Percentiles rank a stretch among this genome's conserved stretches.
phyloP scores from a whole-genome alignment of 495 filamentous ascomycete species.

The Ascodesmis nigricans region DNA sequence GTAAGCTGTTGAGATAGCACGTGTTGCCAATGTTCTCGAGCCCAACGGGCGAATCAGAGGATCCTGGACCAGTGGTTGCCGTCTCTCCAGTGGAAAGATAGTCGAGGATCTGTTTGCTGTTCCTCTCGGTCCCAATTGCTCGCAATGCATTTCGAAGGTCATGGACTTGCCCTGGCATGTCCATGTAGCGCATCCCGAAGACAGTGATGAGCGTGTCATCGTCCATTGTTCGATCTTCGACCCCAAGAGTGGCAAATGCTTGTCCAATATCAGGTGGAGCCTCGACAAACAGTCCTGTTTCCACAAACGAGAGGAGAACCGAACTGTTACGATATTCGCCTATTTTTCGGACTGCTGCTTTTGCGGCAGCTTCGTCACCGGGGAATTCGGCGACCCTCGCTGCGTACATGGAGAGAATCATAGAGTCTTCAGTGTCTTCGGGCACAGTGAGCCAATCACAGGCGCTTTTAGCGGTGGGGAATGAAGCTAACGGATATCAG shows the following conservation, averaged over 20 bases:
- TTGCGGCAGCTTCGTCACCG: conserved; percentile 15
- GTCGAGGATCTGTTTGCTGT: conserved; percentile 14
- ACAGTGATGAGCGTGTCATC: conserved; percentile 13
- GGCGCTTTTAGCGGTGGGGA: no score
- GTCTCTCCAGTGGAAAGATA: conserved; percentile 17
- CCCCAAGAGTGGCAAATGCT: conserved; percentile 16
- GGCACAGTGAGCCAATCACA: conserved; percentile 14
- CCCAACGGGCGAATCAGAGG: conserved; percentile 46
- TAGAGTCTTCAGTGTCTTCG: conserved; percentile 10
- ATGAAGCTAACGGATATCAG: no score
- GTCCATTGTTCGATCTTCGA: conserved; percentile 11
- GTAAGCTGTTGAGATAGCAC: conserved; percentile 88
- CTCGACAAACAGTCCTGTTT: conserved; percentile 14
- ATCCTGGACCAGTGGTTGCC: conserved; percentile 6
- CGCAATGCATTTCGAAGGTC: conserved; percentile 14
- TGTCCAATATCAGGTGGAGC: conserved; percentile 13
- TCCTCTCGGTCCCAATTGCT: conserved; percentile 13
- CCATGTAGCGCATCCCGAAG: conserved; percentile 2
- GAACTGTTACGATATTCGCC: conserved; percentile 16
- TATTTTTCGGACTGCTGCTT: conserved; percentile 17
- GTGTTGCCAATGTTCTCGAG: conserved; percentile 89
- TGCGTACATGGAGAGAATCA: conserved; percentile 17
- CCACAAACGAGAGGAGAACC: conserved; percentile 13
- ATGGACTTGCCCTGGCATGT: conserved; percentile 11
- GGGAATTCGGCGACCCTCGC: conserved; percentile 18